Evolutionary conservation across 2,329 filamentous ascomycete species (phyloP).

Genomic region (Bipolaris oryzae): DNA sequence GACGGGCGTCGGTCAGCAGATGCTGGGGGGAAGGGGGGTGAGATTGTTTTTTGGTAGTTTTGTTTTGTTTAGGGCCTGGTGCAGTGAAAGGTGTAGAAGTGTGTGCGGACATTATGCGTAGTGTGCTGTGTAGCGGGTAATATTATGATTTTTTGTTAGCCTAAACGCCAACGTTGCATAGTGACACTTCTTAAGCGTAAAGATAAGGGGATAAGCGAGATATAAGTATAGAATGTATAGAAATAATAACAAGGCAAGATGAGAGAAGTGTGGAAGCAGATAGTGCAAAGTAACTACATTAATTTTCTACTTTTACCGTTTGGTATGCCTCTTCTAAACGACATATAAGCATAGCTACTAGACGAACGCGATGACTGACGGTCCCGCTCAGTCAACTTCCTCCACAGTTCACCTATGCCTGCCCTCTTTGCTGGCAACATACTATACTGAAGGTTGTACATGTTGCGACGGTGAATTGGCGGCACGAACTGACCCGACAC

Average conservation of each 20-base stretch:
- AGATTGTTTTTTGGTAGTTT: background rate
- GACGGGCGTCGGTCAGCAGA: slow-evolving; percentile 5
- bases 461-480: slow-evolving; percentile 89
- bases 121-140: too few species aligned
- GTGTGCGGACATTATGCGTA: background rate
- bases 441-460: slow-evolving; percentile 97
- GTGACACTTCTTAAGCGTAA: background rate
- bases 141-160: too few species aligned
- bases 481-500: slow-evolving; percentile 91
- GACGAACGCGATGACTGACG: background rate
- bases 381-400: slow-evolving; percentile 56
- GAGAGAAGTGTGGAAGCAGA: background rate
- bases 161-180: too few species aligned
- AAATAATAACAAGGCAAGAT: background rate
- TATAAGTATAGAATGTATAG: background rate
- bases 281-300: background rate
- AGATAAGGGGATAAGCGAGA: background rate
- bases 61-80: background rate
- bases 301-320: slow-evolving; percentile 15
- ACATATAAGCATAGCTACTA: slow-evolving; percentile 14
- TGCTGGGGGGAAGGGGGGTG: background rate
- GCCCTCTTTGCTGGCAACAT: slow-evolving; percentile 88
- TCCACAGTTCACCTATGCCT: slow-evolving; percentile 86
- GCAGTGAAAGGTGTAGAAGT: background rate
- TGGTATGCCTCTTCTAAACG: slow-evolving; percentile 3